phyloP scores from a whole-genome alignment of 306 rosid species.

The Phaseolus lunatus region DNA sequence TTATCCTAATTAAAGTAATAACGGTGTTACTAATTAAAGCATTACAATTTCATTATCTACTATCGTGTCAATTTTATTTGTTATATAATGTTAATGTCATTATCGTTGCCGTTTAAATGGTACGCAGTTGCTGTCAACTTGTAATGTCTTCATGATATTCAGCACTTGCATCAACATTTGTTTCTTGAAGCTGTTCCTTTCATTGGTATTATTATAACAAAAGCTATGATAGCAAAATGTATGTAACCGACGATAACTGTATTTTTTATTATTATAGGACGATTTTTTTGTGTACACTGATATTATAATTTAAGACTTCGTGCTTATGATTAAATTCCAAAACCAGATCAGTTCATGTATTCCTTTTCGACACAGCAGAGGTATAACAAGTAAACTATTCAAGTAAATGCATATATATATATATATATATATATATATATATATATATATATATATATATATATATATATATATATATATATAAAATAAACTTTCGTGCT shows the following conservation, averaged over 20 bases:
- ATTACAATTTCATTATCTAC: background rate
- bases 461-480: too few species aligned
- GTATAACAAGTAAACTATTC: too few species aligned
- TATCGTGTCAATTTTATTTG: background rate
- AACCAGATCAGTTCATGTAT: too few species aligned
- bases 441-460: too few species aligned
- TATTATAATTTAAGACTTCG: too few species aligned
- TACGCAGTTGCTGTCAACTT: constrained; percentile 11
- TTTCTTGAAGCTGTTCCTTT: background rate
- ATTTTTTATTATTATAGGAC: too few species aligned
- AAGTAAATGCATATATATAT: too few species aligned
- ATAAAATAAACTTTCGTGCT: too few species aligned
- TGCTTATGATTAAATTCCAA: too few species aligned
- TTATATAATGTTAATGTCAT: constrained; percentile 14
- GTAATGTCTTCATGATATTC: constrained; percentile 2
- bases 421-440: too few species aligned
- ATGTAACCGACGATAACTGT: background rate
- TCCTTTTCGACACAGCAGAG: too few species aligned
- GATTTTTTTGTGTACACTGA: background rate
- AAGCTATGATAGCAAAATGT: background rate
- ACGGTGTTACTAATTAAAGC: background rate
- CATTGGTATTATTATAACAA: background rate
- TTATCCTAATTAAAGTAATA: too few species aligned
- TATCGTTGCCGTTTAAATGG: constrained; percentile 17
- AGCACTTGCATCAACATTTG: constrained; percentile 29